Conservation (phyloP, 1,284 basidiomycete species). For the Austroboletus niveus region DNA sequence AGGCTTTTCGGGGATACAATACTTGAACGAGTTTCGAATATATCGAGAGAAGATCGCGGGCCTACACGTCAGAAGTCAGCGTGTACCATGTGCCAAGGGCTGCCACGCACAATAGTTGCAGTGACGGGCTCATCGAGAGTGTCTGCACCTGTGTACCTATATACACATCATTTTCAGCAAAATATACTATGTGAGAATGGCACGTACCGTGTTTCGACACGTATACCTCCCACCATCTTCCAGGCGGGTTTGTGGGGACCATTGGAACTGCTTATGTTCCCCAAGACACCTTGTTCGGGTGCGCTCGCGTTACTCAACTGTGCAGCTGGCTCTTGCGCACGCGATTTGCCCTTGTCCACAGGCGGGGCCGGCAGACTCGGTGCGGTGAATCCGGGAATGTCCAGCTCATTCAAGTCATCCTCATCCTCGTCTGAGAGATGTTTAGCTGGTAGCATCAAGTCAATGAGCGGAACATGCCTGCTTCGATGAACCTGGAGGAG, state of each 20-base stretch:
- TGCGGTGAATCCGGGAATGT: conserved; percentile 73
- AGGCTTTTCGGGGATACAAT: conserved; percentile 77
- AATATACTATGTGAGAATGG: background rate
- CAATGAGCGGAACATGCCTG: conserved; percentile 41
- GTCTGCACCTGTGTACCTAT: conserved; percentile 76
- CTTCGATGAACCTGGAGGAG: conserved; percentile 72
- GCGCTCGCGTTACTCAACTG: conserved; percentile 37
- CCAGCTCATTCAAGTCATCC: conserved; percentile 75
- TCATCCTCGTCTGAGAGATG: conserved; percentile 56
- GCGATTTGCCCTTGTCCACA: conserved; percentile 66
- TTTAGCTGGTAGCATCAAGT: conserved; percentile 1
- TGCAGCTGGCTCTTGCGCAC: conserved; percentile 58
- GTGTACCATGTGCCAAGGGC: conserved; percentile 4
- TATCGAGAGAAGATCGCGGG: conserved; percentile 84
- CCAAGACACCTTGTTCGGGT: conserved; percentile 50
- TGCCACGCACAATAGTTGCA: conserved; percentile 75
- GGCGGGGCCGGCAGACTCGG: conserved; percentile 47
- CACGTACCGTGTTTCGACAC: conserved; percentile 79
- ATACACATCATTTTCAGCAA: background rate
- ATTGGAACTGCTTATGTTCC: conserved; percentile 66
- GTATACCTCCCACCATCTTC: conserved; percentile 77
- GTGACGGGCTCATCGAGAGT: conserved; percentile 91
- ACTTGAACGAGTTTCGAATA: conserved; percentile 92
- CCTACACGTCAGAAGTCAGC: conserved; percentile 44
- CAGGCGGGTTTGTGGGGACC: conserved; percentile 44